phyloP scores from a whole-genome alignment of 2,329 filamentous ascomycete species.

The Fusarium virguliforme region DNA sequence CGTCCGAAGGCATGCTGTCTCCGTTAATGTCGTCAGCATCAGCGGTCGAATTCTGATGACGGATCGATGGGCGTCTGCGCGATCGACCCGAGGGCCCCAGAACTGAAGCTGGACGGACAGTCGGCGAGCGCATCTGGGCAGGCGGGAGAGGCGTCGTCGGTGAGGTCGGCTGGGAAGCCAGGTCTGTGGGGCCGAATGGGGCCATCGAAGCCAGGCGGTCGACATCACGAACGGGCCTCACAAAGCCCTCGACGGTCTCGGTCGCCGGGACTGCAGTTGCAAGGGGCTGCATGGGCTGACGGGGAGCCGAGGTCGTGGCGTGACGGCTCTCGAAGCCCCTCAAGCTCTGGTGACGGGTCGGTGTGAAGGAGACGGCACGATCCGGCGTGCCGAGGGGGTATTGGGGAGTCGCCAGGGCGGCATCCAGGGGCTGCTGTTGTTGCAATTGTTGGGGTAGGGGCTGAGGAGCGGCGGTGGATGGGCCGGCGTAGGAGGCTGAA shows the following conservation, averaged over 20 bases:
- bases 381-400: slow-evolving; percentile 47
- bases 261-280: slow-evolving; percentile 77
- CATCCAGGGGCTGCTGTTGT: slow-evolving; percentile 48
- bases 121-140: slow-evolving; percentile 71
- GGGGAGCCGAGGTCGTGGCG: slow-evolving; percentile 65
- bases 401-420: slow-evolving; percentile 44
- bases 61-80: slow-evolving; percentile 85
- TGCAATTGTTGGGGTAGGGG: slow-evolving; percentile 33
- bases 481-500: slow-evolving; percentile 62
- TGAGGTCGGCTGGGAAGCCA: slow-evolving; percentile 91
- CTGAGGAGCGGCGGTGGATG: slow-evolving; percentile 53
- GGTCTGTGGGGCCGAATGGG: slow-evolving; percentile 76
- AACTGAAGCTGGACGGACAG: slow-evolving; percentile 68
- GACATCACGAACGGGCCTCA: slow-evolving; percentile 84
- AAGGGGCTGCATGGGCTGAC: slow-evolving; percentile 72
- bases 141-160: slow-evolving; percentile 87
- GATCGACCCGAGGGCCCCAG: slow-evolving; percentile 69
- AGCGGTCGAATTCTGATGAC: slow-evolving; percentile 91
- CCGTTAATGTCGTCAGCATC: slow-evolving; percentile 89
- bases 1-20: slow-evolving; percentile 87
- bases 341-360: slow-evolving; percentile 66
- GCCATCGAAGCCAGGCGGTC: slow-evolving; percentile 90
- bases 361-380: slow-evolving; percentile 45
- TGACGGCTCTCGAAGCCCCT: slow-evolving; percentile 68
- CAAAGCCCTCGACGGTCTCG: slow-evolving; percentile 80